Evolutionary conservation across 345 rosid genomes (phyloP), one percentile per base, ranked within the genome.

Genomic region (Citrus glauca): DNA sequence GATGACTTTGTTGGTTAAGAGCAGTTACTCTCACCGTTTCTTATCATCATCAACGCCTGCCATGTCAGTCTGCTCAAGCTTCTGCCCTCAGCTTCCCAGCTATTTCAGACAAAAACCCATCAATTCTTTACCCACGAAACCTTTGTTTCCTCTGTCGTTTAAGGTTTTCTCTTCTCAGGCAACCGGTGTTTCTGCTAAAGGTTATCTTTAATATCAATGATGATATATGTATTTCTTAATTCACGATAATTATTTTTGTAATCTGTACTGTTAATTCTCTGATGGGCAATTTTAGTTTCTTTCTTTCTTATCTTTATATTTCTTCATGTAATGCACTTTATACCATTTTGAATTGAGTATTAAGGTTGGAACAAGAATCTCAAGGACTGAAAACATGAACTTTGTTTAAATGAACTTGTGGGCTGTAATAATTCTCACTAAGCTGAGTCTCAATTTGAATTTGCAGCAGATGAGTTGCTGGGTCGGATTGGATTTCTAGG

Each of bases 401-500:
- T 73, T 73, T 24, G 35, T 37, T 55, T 25, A 60, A 57, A 30
- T 55, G 14, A 27, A 7, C 1, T 50, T 70, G 1, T 70, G 24
- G 19, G 9, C 6, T 28, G 37, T 61, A 27, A 62, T 61, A 45
- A 45, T 57, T 57, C 56, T 37, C 16, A 32, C 64, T 71, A 30
- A 53, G 24, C 25, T 19, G 30, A 42, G 59, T 50, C 7, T 73
- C 57, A 7, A 66, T 72, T 32, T 77, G 78, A 71, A 80, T 63
- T 72, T 72, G 82, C 84, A 75, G 85, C 78, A 63, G 88, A 81
- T 69, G 86, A 73, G 57, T 81, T 78, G 27, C 55, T 85, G 6
- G 82, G 84, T 60, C 84, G 88, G 57, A 68, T 95, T 81, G 98
- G 98, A n/a, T 93, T 95, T 87, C 88, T 95, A 37, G 98, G 98